A percentile compares a stretch with the other conserved stretches of the same genome.
Evolutionary conservation across 768 basidiomycete genomes (phyloP).

Genomic region (Russula brevipes): DNA sequence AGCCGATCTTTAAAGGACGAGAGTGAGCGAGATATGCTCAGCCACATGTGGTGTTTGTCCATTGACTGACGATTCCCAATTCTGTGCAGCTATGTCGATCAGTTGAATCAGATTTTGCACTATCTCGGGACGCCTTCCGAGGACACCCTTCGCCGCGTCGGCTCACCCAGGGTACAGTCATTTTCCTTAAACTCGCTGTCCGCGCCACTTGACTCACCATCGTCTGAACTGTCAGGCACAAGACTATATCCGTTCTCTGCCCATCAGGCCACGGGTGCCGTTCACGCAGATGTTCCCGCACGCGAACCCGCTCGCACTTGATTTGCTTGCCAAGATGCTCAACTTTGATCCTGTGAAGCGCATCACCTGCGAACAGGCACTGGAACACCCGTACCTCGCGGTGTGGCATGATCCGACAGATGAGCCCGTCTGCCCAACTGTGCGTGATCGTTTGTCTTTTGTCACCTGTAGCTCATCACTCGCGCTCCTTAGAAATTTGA

Average conservation of each 20-base stretch:
- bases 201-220: background rate
- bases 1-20: constrained; percentile 95
- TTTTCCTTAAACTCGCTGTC: background rate
- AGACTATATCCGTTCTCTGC: constrained; percentile 96
- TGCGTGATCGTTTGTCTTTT: constrained; percentile 33
- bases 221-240: constrained; percentile 58
- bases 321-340: constrained; percentile 85
- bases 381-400: constrained; percentile 89
- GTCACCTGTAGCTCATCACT: background rate
- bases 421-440: constrained; percentile 79
- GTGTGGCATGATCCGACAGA: constrained; percentile 99
- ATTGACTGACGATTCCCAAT: constrained; percentile 7
- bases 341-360: constrained; percentile 96
- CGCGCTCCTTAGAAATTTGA: constrained; percentile 73
- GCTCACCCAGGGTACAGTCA: constrained; percentile 76
- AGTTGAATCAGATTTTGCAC: constrained; percentile 96
- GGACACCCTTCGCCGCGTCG: constrained; percentile 92
- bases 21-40: constrained; percentile 54
- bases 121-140: constrained; percentile 98
- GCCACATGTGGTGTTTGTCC: background rate
- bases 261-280: constrained; percentile 91
- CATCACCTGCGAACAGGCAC: constrained; percentile 92
- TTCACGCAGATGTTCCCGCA: constrained; percentile 90
- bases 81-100: constrained; percentile 81
- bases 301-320: constrained; percentile 91